Evolutionary conservation across 2,329 filamentous ascomycete species (phyloP).

Genomic region (Cucurbitaria berberidis): DNA sequence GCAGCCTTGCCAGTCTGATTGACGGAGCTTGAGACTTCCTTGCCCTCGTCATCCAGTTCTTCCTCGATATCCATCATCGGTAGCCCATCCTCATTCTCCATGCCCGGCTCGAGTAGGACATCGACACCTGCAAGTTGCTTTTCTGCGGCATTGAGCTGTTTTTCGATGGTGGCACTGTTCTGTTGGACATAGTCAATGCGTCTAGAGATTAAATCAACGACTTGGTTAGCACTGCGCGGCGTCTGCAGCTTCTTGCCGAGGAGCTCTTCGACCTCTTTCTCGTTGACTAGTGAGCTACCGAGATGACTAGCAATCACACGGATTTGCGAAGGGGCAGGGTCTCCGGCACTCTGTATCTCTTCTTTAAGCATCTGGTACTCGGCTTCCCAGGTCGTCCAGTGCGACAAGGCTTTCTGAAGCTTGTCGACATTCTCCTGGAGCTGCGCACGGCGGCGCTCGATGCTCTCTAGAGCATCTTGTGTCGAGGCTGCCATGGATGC

Average conservation of each 20-base stretch:
- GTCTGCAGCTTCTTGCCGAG: constrained; percentile 54
- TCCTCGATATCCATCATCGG: constrained; percentile 92
- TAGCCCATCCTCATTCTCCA: constrained; percentile 70
- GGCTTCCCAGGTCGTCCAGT: constrained; percentile 90
- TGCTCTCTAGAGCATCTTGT: constrained; percentile 64
- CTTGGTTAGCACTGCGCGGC: constrained; percentile 64
- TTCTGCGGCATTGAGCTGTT: constrained; percentile 72
- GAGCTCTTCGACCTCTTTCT: constrained; percentile 64
- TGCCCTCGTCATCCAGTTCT: constrained; percentile 87
- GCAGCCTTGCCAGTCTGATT: constrained; percentile 68
- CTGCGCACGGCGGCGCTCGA: constrained; percentile 75
- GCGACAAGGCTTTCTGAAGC: constrained; percentile 75
- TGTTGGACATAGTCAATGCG: constrained; percentile 88
- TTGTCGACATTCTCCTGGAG: constrained; percentile 78
- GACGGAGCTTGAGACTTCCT: constrained; percentile 68
- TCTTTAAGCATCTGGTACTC: constrained; percentile 92
- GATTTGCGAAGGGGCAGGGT: constrained; percentile 37
- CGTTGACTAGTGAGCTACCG: constrained; percentile 68
- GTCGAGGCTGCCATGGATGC: constrained; percentile 36
- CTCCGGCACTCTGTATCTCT: constrained; percentile 65
- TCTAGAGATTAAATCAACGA: constrained; percentile 71
- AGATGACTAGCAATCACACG: constrained; percentile 62
- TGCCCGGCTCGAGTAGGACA: constrained; percentile 65
- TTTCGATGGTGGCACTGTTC: constrained; percentile 77
- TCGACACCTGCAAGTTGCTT: constrained; percentile 67